Base-by-base conservation (phyloP, 768 basidiomycete genomes). In the Mrakia blollopis region DNA sequence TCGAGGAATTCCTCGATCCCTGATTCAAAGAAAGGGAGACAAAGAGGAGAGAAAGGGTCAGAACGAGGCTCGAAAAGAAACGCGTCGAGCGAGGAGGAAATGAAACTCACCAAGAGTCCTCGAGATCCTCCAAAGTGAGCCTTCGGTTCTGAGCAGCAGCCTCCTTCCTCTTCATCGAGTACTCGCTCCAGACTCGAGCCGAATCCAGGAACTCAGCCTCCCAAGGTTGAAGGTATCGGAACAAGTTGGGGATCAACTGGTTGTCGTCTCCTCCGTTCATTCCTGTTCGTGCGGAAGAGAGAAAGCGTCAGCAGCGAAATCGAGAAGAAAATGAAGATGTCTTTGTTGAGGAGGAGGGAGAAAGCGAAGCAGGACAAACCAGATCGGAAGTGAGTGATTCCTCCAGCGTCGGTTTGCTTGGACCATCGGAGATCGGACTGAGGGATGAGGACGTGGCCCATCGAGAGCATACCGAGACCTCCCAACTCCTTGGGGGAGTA, bases 111-210 rank as follows among this genome's bases (percentile, higher is more conserved):
- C 96, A 98, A 81, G 91, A 93, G 82, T 99, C 95, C 83, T 98
- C 97, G 37, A 98, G 87, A 87, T 98, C 97, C 83, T 99, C 97
- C 28, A 99, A 87, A 2, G 97, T 99, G 74, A 99, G 87, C 23
- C 97, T 91, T 75, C 96, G 91, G 85, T 98, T 98, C 83, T 97
- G 94, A 0, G 97, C 96, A 79, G 94, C 97, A n/a, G 97, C 97
- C 83, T 99, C 97, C 84, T 98, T 98, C 80, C 97, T 87, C 87
- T 98, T 99, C 94, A 98, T 92, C 0, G 96, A 95, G 83, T 99
- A 99, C 84, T 99, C 97, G 0, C 91, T 93, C 97, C 97, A 99
- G 57, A 99, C 97, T 80, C 97, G 93, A 57, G 95, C 95, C 2
- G 95, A 98, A 82, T 99, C 97, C 78, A 97, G 83, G 86, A 99